Conservation (phyloP, 495 filamentous ascomycete genomes). For the Daldinia grandis region DNA sequence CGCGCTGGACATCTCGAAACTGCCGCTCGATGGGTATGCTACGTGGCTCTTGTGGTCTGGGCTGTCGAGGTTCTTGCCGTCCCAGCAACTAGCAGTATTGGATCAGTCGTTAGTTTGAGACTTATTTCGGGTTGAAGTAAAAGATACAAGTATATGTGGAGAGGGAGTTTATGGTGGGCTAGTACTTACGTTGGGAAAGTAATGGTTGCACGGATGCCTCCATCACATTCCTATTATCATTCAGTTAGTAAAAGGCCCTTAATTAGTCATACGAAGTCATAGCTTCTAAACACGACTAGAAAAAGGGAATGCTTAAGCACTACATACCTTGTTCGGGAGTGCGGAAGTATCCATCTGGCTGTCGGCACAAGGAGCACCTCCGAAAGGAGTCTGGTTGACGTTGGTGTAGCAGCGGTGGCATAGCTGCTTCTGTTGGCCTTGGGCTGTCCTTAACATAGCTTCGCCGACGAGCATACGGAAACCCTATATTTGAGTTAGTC, state of each 20-base stretch:
- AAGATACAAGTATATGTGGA: neutral
- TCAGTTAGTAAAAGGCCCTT: neutral
- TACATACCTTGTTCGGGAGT: constrained; percentile 51
- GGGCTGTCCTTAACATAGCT: constrained; percentile 38
- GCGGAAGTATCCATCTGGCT: constrained; percentile 48
- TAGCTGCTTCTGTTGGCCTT: constrained; percentile 40
- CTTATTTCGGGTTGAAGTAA: neutral
- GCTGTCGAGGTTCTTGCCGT: constrained; percentile 59
- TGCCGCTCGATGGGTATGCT: constrained; percentile 34
- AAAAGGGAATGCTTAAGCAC: neutral
- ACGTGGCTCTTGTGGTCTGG: constrained; percentile 58
- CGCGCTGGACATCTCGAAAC: constrained; percentile 44
- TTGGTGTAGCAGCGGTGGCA: constrained; percentile 45
- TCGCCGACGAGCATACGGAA: constrained; percentile 55
- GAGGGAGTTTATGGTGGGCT: neutral
- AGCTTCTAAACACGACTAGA: too few relatives aligned
- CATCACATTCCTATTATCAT: constrained; percentile 42
- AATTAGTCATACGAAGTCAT: neutral
- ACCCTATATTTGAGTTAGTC: constrained; percentile 40
- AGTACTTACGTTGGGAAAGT: constrained; percentile 56
- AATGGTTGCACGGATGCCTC: constrained; percentile 59
- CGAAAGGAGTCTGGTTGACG: constrained; percentile 55
- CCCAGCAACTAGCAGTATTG: constrained; percentile 49
- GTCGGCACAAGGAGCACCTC: constrained; percentile 60
- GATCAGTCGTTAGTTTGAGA: constrained; percentile 16